These are phyloP conservation scores for Sinapis alba DNA, from an alignment of 441 rosid genomes.

Conservation along the genomic window DNA sequence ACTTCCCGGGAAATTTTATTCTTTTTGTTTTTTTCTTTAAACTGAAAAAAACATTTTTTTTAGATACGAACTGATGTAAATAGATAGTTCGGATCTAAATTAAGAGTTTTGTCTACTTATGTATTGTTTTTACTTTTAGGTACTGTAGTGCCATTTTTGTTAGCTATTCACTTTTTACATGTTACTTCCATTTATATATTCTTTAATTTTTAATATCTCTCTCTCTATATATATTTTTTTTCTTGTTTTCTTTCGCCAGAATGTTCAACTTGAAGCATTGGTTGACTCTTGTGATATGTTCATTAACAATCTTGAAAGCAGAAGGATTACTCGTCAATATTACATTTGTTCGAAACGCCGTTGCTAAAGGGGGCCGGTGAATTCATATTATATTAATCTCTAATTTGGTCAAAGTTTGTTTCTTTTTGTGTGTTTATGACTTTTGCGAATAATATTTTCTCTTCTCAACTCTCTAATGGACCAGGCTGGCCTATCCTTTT, in stretches of 20 bases:
- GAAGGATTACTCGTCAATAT: constrained; percentile 59
- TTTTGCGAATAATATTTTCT: no score
- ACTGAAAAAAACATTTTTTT: not conserved
- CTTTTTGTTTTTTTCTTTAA: no score
- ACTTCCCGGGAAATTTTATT: no score
- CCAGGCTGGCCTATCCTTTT: not conserved
- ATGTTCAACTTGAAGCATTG: constrained; percentile 59
- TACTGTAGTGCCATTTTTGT: constrained; percentile 24
- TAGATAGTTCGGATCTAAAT: constrained; percentile 17
- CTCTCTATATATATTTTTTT: no score
- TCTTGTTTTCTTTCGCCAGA: constrained; percentile 38
- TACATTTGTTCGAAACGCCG: no score
- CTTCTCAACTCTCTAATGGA: not conserved
- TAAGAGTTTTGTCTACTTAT: not conserved
- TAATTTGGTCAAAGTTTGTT: not conserved
- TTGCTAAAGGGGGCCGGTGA: constrained; percentile 88
- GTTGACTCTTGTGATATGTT: constrained; percentile 40
- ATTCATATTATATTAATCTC: not conserved
- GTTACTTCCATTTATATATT: not conserved
- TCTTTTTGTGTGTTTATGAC: no score
- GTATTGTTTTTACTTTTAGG: constrained; percentile 2
- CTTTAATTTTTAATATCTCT: not conserved
- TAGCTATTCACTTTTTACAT: not conserved
- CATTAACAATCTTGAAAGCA: constrained; percentile 46
- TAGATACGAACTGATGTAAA: constrained; percentile 9